phyloP scores from a whole-genome alignment of 331 rosid species.

The Cydonia oblonga region DNA sequence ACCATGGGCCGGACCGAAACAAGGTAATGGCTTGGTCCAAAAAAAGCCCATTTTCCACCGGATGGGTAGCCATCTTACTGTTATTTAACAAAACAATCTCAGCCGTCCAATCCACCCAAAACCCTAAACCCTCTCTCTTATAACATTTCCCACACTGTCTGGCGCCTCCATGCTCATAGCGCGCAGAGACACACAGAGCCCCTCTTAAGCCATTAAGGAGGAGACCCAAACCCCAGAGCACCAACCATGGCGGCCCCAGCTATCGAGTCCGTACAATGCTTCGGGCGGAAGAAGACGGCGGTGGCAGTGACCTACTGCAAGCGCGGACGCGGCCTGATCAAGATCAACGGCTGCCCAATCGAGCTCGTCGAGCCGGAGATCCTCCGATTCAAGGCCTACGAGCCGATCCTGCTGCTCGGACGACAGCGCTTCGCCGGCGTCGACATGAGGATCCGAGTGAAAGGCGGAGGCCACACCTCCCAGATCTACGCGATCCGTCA shows the following conservation, averaged over 20 bases:
- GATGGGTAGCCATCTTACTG: neutral
- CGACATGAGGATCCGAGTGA: constrained; percentile 43
- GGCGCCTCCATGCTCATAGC: neutral
- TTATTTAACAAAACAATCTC: neutral
- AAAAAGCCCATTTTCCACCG: neutral
- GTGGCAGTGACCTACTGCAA: constrained; percentile 50
- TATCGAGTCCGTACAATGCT: constrained; percentile 33
- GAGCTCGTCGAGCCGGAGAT: constrained; percentile 45
- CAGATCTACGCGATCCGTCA: constrained; percentile 51
- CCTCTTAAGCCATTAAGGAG: neutral
- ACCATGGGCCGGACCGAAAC: neutral
- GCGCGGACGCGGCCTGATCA: constrained; percentile 36
- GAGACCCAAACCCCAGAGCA: neutral
- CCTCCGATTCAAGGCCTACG: constrained; percentile 46
- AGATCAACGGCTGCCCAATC: constrained; percentile 47
- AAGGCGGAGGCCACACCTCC: constrained; percentile 42
- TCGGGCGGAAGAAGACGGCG: constrained; percentile 45
- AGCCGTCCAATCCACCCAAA: constrained; percentile 5
- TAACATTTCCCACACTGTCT: neutral
- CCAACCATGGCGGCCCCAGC: constrained; percentile 21
- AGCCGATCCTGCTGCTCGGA: constrained; percentile 38
- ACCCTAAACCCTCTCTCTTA: constrained; percentile 5
- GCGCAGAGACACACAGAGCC: neutral
- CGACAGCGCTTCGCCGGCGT: constrained; percentile 43
- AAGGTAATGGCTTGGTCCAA: neutral